Evolutionary conservation across 495 filamentous ascomycete genomes (phyloP), one percentile per base, ranked within the genome.

Genomic region (Neurospora hispaniola): DNA sequence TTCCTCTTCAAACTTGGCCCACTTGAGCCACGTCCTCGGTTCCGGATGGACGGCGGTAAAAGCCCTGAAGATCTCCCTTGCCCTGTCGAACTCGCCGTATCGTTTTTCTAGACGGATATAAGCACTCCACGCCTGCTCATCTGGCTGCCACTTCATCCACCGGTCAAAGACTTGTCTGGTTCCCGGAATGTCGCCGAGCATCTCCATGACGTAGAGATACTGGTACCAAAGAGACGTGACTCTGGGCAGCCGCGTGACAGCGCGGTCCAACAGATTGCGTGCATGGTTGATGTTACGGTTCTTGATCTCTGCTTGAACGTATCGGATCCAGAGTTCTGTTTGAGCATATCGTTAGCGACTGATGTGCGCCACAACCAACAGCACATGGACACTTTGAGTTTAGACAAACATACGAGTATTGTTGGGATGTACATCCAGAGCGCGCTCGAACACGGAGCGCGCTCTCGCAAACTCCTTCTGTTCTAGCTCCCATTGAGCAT

Each of bases 171-270:
- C 93, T 79, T 97, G 93, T 70, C 96, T 86, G 20, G 94, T 96
- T 18, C 96, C 96, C 8, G 94, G 89, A 48, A 99, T 90, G 76
- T 99, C 98, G 7, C 92, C 91, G 9, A 97, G 85, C 79, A 94
- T 98, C 86, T 99, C 96, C 81, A 98, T 96, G 92, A 98, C 97
- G 78, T 97, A 97, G 40, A 97, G 93, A 86, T 97, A 98, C 80
- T 98, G 97, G 82, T 95, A 98, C 96, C 96, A 99, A 70, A 99
- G 84, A 84, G 98, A 98, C 80, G 97, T 92, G 39, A 98, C 87
- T 43, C 96, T 86, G 42, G 96, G 96, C 42, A 98, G 85, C 71
- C 96, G 93, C 2, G 94, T 96, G 69, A 99, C 93, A 43, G 96
- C 96, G 69, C 96, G 93, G 79, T 99, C 96, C 41, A 98, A 87